Base-by-base conservation (phyloP, 495 filamentous ascomycete genomes). In the Hypoxylon crocopeplum region DNA sequence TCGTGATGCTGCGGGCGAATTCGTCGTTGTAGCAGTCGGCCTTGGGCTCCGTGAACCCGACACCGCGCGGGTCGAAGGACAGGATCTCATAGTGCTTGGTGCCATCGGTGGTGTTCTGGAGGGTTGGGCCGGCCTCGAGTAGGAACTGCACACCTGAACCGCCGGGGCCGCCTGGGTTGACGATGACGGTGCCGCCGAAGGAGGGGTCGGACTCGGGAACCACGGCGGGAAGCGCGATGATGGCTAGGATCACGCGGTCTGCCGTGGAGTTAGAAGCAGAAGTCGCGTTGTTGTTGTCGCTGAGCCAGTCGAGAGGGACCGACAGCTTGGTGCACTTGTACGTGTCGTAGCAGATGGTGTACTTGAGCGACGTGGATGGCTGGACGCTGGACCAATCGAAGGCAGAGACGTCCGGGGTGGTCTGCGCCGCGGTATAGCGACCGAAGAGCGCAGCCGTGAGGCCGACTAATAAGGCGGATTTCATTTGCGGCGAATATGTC, bases 21-120 rank as follows among this genome's bases (percentile, higher is more conserved):
- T 67, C 55, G 16, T 67, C 59, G 16, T 61, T 56, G 51, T 73
- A 79, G 55, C 78, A 80, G 41, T 68, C 63, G 19, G 68, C 59
- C 29, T 44, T 40, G 3, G 77, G 78, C 2, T 68, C 74, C 1
- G 74, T 73, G 15, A 64, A 61, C 7, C 69, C 69, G 7, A 79
- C 54, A 2, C 76, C 78, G 3, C 78, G 68, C 1, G 77, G 78
- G 48, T 80, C 78, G 25, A 77, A 79, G 7, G 70, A 68, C n/a
- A 79, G 58, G 22, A 79, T 60, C 44, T 71, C 68, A 20, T 69
- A 74, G 55, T 66, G 64, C 29, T 68, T 72, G 30, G 25, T 54
- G 16, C 38, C 59, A 40, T 63, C 59, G 0, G 54, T 48, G 15
- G 29, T 40, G 6, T 6, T 24, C 13, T 55, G 63, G 6, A 63